These are phyloP conservation scores for Agapanthus africanus DNA, from an alignment of 106 monocot species.

Conservation along the genomic window DNA sequence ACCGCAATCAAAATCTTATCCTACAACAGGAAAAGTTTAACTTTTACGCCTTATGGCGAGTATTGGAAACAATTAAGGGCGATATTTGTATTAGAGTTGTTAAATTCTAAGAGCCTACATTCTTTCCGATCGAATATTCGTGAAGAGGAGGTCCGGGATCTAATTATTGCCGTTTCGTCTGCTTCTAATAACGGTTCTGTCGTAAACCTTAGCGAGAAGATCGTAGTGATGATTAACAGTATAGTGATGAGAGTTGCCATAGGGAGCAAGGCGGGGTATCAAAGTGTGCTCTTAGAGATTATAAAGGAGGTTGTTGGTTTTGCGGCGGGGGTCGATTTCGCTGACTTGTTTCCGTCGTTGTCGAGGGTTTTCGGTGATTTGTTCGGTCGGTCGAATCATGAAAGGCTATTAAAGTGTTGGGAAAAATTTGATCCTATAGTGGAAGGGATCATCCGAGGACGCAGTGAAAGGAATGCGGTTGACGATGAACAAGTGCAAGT, in stretches of 20 bases:
- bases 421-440: background rate
- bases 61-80: conserved; percentile 22
- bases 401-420: background rate
- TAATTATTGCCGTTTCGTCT: too few species aligned
- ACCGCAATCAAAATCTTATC: background rate
- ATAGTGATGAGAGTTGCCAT: background rate
- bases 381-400: background rate
- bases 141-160: too few species aligned
- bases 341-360: background rate
- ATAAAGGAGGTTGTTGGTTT: background rate
- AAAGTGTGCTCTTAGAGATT: background rate
- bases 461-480: too few species aligned
- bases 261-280: background rate
- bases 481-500: background rate
- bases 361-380: background rate
- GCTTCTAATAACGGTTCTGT: background rate
- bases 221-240: background rate
- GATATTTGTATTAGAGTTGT: conserved; percentile 17
- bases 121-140: too few species aligned
- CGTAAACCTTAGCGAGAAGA: background rate
- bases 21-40: conserved; percentile 2
- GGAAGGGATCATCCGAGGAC: background rate
- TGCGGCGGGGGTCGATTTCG: background rate
- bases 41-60: conserved; percentile 32
- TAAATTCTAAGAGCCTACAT: too few species aligned